Evolutionary conservation across 305 asterid species (phyloP).

Genomic region (Fraxinus dipetala): DNA sequence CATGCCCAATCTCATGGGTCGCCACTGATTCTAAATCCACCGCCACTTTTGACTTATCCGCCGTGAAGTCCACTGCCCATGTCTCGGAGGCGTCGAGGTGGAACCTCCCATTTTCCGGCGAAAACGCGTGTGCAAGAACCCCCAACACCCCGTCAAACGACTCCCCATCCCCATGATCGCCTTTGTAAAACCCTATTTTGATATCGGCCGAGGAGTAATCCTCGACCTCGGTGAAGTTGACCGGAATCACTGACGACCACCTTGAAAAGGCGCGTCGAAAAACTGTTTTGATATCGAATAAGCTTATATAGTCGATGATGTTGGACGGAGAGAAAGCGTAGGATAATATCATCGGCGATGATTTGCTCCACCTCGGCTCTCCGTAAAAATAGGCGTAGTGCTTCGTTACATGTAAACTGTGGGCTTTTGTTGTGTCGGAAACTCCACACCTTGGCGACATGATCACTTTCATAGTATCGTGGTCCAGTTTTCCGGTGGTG

Average conservation of each 20-base stretch:
- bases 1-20: slow-evolving; percentile 78
- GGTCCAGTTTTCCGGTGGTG: slow-evolving; percentile 58
- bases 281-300: slow-evolving; percentile 34
- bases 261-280: slow-evolving; percentile 57
- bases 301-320: slow-evolving; percentile 39
- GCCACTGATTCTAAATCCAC: slow-evolving; percentile 84
- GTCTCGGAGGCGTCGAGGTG: slow-evolving; percentile 75
- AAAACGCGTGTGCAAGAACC: slow-evolving; percentile 73
- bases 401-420: slow-evolving; percentile 28
- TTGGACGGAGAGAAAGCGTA: slow-evolving; percentile 60
- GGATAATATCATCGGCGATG: slow-evolving; percentile 44
- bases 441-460: slow-evolving; percentile 76
- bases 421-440: neutral
- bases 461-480: slow-evolving; percentile 46
- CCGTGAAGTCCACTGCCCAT: slow-evolving; percentile 66
- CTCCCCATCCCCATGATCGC: slow-evolving; percentile 88
- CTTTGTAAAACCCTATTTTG: slow-evolving; percentile 63
- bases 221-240: slow-evolving; percentile 59
- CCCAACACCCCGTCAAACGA: slow-evolving; percentile 77
- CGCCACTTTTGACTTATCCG: slow-evolving; percentile 52
- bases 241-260: slow-evolving; percentile 85
- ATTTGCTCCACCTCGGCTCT: slow-evolving; percentile 57
- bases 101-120: slow-evolving; percentile 81
- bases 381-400: slow-evolving; percentile 58
- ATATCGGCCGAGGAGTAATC: slow-evolving; percentile 49